These are phyloP conservation scores for Fusarium keratoplasticum DNA, from an alignment of 2,329 filamentous ascomycete species.

Conservation along the genomic window DNA sequence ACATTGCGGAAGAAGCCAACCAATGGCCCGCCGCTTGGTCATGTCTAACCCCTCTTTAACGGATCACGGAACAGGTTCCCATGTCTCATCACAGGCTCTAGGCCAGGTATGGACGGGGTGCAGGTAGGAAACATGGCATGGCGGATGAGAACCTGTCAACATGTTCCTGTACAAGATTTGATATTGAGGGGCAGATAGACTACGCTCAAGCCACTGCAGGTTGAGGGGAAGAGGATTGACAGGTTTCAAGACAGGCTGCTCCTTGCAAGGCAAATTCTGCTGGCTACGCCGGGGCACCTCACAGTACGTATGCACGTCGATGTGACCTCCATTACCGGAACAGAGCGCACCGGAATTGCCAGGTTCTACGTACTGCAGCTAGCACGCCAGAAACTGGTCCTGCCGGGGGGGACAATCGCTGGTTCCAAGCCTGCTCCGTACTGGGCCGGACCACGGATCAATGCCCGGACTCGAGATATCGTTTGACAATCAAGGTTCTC, in stretches of 20 bases:
- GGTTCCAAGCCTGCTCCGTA: not conserved
- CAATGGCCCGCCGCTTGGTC: slow-evolving; percentile 16
- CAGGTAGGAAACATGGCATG: slow-evolving; percentile 5
- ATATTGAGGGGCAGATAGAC: not conserved
- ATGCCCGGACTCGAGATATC: not conserved
- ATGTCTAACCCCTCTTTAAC: slow-evolving; percentile 23
- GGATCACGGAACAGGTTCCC: slow-evolving; percentile 25
- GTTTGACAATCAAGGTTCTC: slow-evolving; percentile 11
- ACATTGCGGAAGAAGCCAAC: slow-evolving; percentile 21
- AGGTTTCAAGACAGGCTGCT: slow-evolving; percentile 1
- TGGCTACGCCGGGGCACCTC: not conserved
- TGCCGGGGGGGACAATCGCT: not conserved
- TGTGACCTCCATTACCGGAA: not conserved
- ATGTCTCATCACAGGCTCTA: slow-evolving; percentile 33
- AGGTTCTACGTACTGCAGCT: not conserved
- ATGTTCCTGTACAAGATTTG: not conserved
- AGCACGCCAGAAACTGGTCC: not conserved
- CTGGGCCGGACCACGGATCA: not conserved
- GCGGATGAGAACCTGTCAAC: not conserved
- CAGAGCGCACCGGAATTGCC: not conserved
- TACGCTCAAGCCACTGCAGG: not conserved
- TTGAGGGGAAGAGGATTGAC: not conserved
- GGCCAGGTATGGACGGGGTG: slow-evolving; percentile 6
- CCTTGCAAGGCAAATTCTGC: not conserved
- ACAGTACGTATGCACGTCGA: not conserved